Evolutionary conservation across 2,329 filamentous ascomycete genomes (phyloP).

Genomic region (Pseudohalonectria lignicola): DNA sequence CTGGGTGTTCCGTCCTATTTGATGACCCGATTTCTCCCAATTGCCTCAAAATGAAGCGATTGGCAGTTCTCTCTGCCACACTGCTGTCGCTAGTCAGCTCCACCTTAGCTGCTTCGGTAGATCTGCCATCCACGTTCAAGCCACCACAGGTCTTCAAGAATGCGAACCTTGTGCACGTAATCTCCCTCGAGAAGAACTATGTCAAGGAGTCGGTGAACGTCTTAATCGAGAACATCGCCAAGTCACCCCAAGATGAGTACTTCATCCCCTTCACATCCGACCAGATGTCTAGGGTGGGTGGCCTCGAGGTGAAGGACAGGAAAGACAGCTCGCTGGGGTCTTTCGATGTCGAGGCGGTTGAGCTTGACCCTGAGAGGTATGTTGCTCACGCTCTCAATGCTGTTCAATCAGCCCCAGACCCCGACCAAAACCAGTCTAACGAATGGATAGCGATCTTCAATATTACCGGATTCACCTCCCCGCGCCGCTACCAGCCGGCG

Average conservation of each 20-base stretch:
- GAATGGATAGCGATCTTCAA: constrained; percentile 60
- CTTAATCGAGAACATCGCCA: constrained; percentile 80
- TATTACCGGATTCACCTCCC: constrained; percentile 81
- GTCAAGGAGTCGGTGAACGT: constrained; percentile 86
- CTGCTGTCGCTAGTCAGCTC: constrained; percentile 43
- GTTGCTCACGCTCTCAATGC: constrained; percentile 6
- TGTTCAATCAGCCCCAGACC: too few relatives aligned
- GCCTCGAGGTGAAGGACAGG: constrained; percentile 85
- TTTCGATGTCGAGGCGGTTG: constrained; percentile 61
- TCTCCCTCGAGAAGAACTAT: constrained; percentile 90
- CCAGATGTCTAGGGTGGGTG: constrained; percentile 67
- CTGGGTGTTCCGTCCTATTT: too few relatives aligned
- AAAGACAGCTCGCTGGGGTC: constrained; percentile 58
- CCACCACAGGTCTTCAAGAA: constrained; percentile 92
- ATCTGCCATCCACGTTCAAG: constrained; percentile 58
- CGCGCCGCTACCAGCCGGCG: constrained; percentile 60
- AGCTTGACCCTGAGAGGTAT: constrained; percentile 49
- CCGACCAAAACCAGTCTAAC: too few relatives aligned
- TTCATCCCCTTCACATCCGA: constrained; percentile 76
- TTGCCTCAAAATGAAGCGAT: constrained; percentile 30
- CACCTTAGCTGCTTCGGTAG: constrained; percentile 23
- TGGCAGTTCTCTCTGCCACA: constrained; percentile 43
- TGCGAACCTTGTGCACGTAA: constrained; percentile 76
- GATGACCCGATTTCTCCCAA: background rate
- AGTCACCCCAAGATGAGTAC: constrained; percentile 75